Base-by-base conservation (phyloP, 345 rosid genomes). In the Ailanthus altissimus region DNA sequence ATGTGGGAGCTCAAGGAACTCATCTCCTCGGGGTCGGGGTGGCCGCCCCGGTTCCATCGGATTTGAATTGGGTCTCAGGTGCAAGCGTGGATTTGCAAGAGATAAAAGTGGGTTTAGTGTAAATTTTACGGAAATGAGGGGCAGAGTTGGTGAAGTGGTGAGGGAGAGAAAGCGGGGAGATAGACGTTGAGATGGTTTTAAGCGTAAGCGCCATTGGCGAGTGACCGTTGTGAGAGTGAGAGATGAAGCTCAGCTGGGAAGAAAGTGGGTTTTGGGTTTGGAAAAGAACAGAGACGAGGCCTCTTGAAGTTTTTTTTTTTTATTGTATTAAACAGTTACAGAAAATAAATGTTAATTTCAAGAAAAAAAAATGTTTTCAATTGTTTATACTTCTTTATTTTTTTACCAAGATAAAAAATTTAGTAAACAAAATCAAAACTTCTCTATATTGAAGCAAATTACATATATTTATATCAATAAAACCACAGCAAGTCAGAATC, bases 41-140 rank as follows among this genome's bases (percentile, higher is more conserved):
- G 2, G 98, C 98, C 6, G 98, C 91, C 4, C 96, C 96, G 14
- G 82, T 73, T 23, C 97, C 97, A 6, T 84, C 89, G 9, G 84
- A 70, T 25, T 89, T 84, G 57, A 79, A 78, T 40, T 81, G 83
- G 68, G 80, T 32, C 14, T 77, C 79, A 9, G 88, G 45, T 21
- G 68, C 83, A 7, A 87, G 78, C 4, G 74, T 62, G 63, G 85
- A 84, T 53, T 91, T 89, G 80, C 93, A 86, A 14, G 67, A n/a
- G 75, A 80, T 71, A 32, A 53, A 60, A 13, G 21, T 50, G 32
- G 83, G 83, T 2, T 66, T 89, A 21, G 76, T 54, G 82, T 43
- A 45, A 75, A 79, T 23, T 63, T 65, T 81, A 43, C 84, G 67
- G 83, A 75, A 74, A 49, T 67, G 77, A 13, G 91, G 80, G 64